Percentiles rank a stretch among this genome's conserved stretches.
phyloP scores from a whole-genome alignment of 2,329 filamentous ascomycete genomes.

The Aspergillus alliaceus region DNA sequence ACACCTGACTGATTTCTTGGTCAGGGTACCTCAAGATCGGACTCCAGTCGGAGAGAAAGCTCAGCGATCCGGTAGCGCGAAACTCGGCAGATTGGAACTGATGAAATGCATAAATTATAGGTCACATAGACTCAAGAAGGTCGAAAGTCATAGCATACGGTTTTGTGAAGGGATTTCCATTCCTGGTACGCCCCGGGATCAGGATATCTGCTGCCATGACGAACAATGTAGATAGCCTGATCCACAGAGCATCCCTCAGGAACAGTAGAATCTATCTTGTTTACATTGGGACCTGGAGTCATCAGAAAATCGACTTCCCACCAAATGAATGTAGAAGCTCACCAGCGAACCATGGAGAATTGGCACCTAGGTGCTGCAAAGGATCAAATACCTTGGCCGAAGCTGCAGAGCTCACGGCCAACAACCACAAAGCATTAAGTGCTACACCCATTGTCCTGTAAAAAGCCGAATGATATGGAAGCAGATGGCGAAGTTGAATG shows the following conservation, averaged over 20 bases:
- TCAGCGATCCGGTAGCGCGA: conserved; percentile 53
- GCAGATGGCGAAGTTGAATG: background rate
- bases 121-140: background rate
- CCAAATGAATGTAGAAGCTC: conserved; percentile 11
- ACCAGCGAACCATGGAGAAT: conserved; percentile 56
- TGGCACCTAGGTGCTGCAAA: conserved; percentile 53
- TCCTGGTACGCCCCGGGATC: conserved; percentile 60
- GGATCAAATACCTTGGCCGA: conserved; percentile 31
- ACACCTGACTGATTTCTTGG: conserved; percentile 59
- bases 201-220: conserved; percentile 65
- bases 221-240: conserved; percentile 59
- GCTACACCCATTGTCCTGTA: background rate
- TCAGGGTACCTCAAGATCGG: conserved; percentile 57
- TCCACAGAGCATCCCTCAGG: conserved; percentile 61
- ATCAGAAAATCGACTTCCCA: background rate
- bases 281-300: conserved; percentile 54
- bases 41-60: conserved; percentile 60
- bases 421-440: conserved; percentile 4
- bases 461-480: background rate
- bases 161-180: conserved; percentile 47
- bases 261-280: conserved; percentile 54
- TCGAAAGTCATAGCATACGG: conserved; percentile 9
- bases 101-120: background rate
- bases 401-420: conserved; percentile 9
- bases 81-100: conserved; percentile 57